phyloP scores from a whole-genome alignment of 148 eudicot genomes.

The Gaultheria prostrata region DNA sequence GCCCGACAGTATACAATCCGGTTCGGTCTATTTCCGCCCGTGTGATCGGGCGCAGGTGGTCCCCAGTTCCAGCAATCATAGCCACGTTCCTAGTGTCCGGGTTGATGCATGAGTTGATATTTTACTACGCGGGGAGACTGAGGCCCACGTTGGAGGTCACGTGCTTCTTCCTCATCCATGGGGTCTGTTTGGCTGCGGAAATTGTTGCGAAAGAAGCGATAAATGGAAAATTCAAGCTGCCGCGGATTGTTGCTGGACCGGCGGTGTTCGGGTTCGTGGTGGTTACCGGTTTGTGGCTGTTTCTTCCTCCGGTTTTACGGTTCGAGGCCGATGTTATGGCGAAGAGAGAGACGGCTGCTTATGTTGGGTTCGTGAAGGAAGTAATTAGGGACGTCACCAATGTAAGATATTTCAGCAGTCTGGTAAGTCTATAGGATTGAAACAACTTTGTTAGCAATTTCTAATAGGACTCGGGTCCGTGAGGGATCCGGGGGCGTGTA shows the following conservation, averaged over 20 bases:
- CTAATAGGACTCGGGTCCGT: background rate
- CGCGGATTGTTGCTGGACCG: constrained; percentile 29
- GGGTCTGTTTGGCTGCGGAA: constrained; percentile 20
- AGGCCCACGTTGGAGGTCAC: constrained; percentile 23
- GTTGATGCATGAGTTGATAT: constrained; percentile 27
- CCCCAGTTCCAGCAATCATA: background rate
- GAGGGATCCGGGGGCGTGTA: too few relatives aligned
- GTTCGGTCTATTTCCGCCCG: background rate
- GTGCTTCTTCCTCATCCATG: constrained; percentile 19
- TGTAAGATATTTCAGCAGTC: background rate
- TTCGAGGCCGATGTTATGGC: constrained; percentile 23
- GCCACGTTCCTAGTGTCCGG: constrained; percentile 24
- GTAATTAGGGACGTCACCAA: background rate
- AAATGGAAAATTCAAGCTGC: constrained; percentile 16
- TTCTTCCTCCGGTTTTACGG: constrained; percentile 49
- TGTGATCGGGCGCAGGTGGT: constrained; percentile 6
- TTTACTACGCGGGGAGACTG: constrained; percentile 12
- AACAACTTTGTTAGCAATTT: background rate
- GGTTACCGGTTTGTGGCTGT: constrained; percentile 38
- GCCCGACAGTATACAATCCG: constrained; percentile 18
- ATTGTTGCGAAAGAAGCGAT: constrained; percentile 22
- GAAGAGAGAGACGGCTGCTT: constrained; percentile 34
- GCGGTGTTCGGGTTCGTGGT: constrained; percentile 35
- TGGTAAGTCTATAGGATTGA: background rate
- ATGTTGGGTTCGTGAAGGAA: constrained; percentile 26